A percentile compares a stretch with the other conserved stretches of the same genome.
These are phyloP conservation scores for Plasmodium coatneyi DNA, from an alignment of 169 alveolate genomes.

Conservation along the genomic window DNA sequence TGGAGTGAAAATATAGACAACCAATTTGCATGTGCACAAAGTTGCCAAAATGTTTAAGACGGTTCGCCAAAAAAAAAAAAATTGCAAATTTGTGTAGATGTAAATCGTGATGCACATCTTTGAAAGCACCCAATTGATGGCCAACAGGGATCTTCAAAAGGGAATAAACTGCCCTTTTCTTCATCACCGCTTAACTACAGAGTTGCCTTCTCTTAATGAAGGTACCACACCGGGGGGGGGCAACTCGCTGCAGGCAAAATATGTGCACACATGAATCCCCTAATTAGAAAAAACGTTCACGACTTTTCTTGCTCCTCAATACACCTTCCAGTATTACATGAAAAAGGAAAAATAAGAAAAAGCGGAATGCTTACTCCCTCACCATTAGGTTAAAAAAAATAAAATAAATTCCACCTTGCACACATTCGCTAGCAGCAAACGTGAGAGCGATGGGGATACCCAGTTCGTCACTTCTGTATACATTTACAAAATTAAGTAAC, in stretches of 20 bases:
- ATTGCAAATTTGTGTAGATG: background rate
- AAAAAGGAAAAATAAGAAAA: background rate
- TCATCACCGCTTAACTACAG: background rate
- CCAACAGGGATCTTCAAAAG: background rate
- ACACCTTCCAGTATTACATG: background rate
- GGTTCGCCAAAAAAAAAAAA: background rate
- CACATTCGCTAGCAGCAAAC: background rate
- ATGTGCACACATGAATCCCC: background rate
- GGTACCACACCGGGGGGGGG: background rate
- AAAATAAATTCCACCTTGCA: conserved; percentile 1
- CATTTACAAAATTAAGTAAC: background rate
- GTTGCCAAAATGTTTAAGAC: background rate
- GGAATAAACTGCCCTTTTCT: background rate
- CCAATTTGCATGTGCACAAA: background rate
- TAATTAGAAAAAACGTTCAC: background rate
- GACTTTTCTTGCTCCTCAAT: background rate
- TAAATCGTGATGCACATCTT: background rate
- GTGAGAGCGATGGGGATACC: background rate
- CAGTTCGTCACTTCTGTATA: background rate
- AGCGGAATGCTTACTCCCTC: background rate
- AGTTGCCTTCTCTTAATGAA: background rate
- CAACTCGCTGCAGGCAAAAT: background rate
- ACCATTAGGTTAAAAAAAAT: background rate
- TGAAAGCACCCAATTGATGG: background rate
- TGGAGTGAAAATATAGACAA: background rate